A percentile compares a stretch with the other conserved stretches of the same genome.
These are phyloP conservation scores for Ustilago curta DNA, from an alignment of 1,284 basidiomycete genomes.

Conservation along the genomic window DNA sequence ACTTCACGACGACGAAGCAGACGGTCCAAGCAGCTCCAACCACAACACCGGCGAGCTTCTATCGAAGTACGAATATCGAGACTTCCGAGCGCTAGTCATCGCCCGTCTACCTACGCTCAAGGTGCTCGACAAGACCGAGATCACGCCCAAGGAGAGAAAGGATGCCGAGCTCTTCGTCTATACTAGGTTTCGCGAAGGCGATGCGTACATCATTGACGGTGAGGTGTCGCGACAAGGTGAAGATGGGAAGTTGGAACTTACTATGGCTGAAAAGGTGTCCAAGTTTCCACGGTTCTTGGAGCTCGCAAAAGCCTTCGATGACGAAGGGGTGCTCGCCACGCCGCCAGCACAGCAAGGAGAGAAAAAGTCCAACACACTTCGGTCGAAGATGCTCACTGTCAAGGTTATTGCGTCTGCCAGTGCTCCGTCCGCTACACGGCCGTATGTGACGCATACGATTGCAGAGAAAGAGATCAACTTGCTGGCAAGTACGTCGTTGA, in stretches of 20 bases:
- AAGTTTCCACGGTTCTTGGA: conserved; percentile 35
- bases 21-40: not conserved
- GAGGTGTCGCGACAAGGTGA: not conserved
- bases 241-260: conserved; percentile 1
- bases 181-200: conserved; percentile 23
- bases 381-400: conserved; percentile 38
- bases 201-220: conserved; percentile 35
- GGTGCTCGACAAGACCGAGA: conserved; percentile 78
- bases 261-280: conserved; percentile 6
- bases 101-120: conserved; percentile 78
- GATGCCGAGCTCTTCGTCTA: conserved; percentile 81
- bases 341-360: not conserved
- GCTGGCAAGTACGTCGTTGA: conserved; percentile 49
- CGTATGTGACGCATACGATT: conserved; percentile 1
- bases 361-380: conserved; percentile 19
- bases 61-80: conserved; percentile 65
- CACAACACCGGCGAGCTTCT: conserved; percentile 5
- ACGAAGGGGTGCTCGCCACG: not conserved
- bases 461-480: conserved; percentile 15
- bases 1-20: conserved; percentile 9
- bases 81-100: conserved; percentile 77
- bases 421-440: not conserved
- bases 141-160: conserved; percentile 79
- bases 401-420: conserved; percentile 7
- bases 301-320: conserved; percentile 31